phyloP scores from a whole-genome alignment of 495 filamentous ascomycete species.

The Amorphotheca resinae region DNA sequence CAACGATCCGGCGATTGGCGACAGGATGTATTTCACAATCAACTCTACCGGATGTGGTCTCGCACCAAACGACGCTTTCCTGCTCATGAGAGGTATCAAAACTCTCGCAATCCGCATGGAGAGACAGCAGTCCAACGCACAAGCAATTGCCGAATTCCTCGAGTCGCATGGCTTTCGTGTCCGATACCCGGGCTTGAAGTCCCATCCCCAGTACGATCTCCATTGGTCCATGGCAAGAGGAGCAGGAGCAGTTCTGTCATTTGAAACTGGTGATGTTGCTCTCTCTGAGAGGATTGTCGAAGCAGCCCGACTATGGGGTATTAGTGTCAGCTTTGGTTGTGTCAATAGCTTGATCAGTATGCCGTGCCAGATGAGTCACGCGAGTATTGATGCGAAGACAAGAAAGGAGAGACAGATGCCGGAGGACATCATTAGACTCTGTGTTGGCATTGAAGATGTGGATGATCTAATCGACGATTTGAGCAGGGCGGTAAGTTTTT shows the following conservation, averaged over 20 bases:
- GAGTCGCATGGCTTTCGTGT: constrained; percentile 88
- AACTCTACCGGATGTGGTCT: constrained; percentile 90
- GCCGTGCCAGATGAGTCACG: constrained; percentile 99
- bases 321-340: constrained; percentile 93
- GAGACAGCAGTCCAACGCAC: constrained; percentile 87
- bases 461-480: constrained; percentile 92
- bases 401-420: constrained; percentile 80
- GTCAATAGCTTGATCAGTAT: constrained; percentile 98
- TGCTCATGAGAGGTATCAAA: constrained; percentile 88
- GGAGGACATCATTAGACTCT: constrained; percentile 89
- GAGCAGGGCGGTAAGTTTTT: constrained; percentile 60
- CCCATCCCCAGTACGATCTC: constrained; percentile 90
- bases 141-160: constrained; percentile 82
- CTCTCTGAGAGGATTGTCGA: constrained; percentile 90
- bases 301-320: constrained; percentile 80
- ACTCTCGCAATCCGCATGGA: constrained; percentile 97
- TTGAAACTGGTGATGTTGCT: constrained; percentile 78
- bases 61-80: constrained; percentile 89
- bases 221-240: constrained; percentile 92
- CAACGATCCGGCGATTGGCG: constrained; percentile 66
- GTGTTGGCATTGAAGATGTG: constrained; percentile 91
- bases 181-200: constrained; percentile 83
- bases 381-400: constrained; percentile 93
- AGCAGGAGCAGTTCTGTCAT: constrained; percentile 84
- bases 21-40: constrained; percentile 91